Evolutionary conservation across 2,329 filamentous ascomycete species (phyloP).

Genomic region (Acephala macrosclerotiorum): DNA sequence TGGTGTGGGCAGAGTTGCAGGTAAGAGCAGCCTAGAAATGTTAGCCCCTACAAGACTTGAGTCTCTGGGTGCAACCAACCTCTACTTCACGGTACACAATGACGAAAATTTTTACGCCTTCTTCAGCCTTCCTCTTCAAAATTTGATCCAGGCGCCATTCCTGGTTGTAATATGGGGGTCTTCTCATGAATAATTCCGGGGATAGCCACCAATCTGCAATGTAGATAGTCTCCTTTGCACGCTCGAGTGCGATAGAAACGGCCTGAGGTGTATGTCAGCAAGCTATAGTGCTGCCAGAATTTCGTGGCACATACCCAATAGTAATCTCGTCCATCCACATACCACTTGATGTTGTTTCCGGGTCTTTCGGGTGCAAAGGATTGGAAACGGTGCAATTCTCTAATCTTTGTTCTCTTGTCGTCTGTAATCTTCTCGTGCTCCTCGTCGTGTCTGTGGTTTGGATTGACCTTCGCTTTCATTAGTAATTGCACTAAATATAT

Average conservation of each 20-base stretch:
- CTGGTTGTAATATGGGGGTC: conserved; percentile 83
- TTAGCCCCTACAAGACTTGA: conserved; percentile 12
- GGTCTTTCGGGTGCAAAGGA: conserved; percentile 90
- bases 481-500: conserved; percentile 4
- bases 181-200: conserved; percentile 83
- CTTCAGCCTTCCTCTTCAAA: conserved; percentile 87
- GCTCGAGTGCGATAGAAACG: conserved; percentile 87
- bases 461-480: conserved; percentile 65
- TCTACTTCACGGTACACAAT: conserved; percentile 84
- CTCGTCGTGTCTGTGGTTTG: conserved; percentile 92
- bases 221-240: conserved; percentile 92
- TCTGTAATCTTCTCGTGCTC: conserved; percentile 87
- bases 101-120: conserved; percentile 92
- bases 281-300: not conserved
- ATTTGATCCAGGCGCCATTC: conserved; percentile 88
- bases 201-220: conserved; percentile 98
- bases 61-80: conserved; percentile 26
- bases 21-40: conserved; percentile 75
- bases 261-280: conserved; percentile 52
- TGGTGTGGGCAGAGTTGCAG: conserved; percentile 93
- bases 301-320: conserved; percentile 68
- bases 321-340: conserved; percentile 94
- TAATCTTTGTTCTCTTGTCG: conserved; percentile 75
- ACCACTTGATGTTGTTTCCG: conserved; percentile 93
- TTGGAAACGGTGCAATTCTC: conserved; percentile 80